Evolutionary conservation across 441 rosid species (phyloP).

Genomic region (Populus hybrid): DNA sequence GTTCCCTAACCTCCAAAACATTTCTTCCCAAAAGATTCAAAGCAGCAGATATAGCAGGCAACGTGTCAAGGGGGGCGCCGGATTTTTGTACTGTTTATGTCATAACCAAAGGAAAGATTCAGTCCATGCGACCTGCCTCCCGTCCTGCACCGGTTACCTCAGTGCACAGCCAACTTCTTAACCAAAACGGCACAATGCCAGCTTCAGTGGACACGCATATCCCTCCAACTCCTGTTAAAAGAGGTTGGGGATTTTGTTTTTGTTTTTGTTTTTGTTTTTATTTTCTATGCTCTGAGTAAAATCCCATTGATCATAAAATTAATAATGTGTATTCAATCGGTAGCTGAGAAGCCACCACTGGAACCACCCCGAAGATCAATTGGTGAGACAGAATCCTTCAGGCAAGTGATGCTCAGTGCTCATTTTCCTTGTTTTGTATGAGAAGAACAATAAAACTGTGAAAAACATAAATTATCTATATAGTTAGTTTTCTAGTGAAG

Average conservation of each 20-base stretch:
- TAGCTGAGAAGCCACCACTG: conserved; percentile 36
- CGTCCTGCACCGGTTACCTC: conserved; percentile 55
- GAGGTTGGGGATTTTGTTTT: conserved; percentile 33
- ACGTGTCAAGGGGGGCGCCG: conserved; percentile 56
- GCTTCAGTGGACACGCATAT: conserved; percentile 31
- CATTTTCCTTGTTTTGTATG: not conserved
- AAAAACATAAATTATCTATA: not conserved
- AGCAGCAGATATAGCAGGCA: conserved; percentile 50
- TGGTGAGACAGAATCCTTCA: conserved; percentile 42
- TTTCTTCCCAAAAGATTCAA: conserved; percentile 50
- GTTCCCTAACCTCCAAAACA: not conserved
- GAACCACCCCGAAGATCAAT: conserved; percentile 44
- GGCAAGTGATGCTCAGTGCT: conserved; percentile 15
- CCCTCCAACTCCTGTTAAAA: conserved; percentile 27
- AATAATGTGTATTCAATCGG: conserved; percentile 12
- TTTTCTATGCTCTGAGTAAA: not conserved
- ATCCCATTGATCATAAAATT: not conserved
- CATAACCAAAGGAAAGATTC: conserved; percentile 65
- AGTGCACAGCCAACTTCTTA: conserved; percentile 31
- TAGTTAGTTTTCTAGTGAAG: not conserved
- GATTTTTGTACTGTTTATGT: conserved; percentile 70
- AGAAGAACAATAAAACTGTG: not conserved
- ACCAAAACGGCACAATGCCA: conserved; percentile 27
- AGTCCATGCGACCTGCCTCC: conserved; percentile 54
- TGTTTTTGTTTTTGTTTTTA: not conserved